Base-by-base conservation (phyloP, 176 grass and related monocot genomes). In the Zoysia japonica region DNA sequence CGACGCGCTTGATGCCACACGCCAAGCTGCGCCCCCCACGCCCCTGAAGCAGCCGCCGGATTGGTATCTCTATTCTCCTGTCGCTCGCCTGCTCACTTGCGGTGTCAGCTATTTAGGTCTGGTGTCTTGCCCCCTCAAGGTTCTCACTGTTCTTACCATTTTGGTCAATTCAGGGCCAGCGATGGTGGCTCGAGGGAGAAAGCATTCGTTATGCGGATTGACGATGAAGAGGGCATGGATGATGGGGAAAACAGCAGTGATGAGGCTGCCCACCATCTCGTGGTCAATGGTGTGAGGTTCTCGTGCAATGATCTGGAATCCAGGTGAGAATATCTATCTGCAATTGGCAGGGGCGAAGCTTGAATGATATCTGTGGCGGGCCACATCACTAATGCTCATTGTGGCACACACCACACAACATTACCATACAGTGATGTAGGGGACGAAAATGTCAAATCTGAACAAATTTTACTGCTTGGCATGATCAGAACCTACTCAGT, bases 201-300 rank as follows among this genome's bases (percentile, higher is more conserved):
- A 43, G 66, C 77, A 17, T 89, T 89, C 59, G 77, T 89, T 57
- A 89, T 89, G 87, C 65, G 87, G 35, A 72, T 89, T 50, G 87
- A 85, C 3, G 87, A 88, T 5, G 82, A 89, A 35, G 87, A 85
- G 14, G 47, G 57, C 15, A 74, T 62, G 0, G 80, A 88, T 9
- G 86, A 88, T 15, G 86, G 83, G 11, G 69, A 88, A 0, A 53
- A 80, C 2, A 49, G 1, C 6, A 38, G 48, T 13, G 41, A 66
- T 50, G 71, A 47, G 47, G 71, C 49, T 11, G 16, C 54, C 6
- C 7, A 1, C 0, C 71, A 40, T 70, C 38, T 84, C 4, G 47
- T 80, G 70, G 71, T 42, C 54, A 80, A 52, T 1, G 77, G 87
- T 20, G 71, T 71, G 2, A 84, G 64, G 70, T 84, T 80, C 63